Conservation (phyloP, 2,329 filamentous ascomycete genomes). For the Pseudocercospora vitis region DNA sequence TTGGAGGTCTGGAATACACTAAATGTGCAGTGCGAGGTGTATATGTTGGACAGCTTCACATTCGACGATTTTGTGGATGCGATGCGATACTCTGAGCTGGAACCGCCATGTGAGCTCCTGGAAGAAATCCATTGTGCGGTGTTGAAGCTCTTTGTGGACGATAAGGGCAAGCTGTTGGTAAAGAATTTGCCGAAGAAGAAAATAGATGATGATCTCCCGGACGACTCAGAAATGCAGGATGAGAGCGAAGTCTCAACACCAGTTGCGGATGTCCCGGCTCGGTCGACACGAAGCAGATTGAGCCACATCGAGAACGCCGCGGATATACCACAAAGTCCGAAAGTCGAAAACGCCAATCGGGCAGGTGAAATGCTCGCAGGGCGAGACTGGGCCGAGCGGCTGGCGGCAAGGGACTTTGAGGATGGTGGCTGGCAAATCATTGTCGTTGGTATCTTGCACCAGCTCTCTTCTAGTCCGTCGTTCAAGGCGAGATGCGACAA, state of each 20-base stretch:
- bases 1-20: constrained; percentile 95
- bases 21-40: constrained; percentile 96
- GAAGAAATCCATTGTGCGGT: constrained; percentile 90
- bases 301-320: constrained; percentile 69
- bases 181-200: constrained; percentile 64
- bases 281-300: constrained; percentile 82
- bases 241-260: constrained; percentile 56
- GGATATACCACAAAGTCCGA: constrained; percentile 45
- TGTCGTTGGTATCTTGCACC: constrained; percentile 80
- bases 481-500: constrained; percentile 73
- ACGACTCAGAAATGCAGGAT: constrained; percentile 67
- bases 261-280: constrained; percentile 70
- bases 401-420: constrained; percentile 79
- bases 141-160: constrained; percentile 79
- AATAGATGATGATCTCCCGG: constrained; percentile 69
- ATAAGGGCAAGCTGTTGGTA: constrained; percentile 77
- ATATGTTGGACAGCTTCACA: constrained; percentile 92
- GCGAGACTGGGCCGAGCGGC: constrained; percentile 81
- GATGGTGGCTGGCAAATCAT: constrained; percentile 91
- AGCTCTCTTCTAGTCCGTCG: constrained; percentile 73
- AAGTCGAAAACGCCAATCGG: constrained; percentile 51
- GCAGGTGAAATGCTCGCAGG: constrained; percentile 73
- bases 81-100: constrained; percentile 69
- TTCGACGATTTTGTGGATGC: constrained; percentile 95
- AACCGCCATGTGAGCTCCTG: constrained; percentile 77